Percentiles rank a stretch among this genome's conserved stretches.
phyloP scores from a whole-genome alignment of 352 stramenopile species.

The Phytophthora cryptogea region DNA sequence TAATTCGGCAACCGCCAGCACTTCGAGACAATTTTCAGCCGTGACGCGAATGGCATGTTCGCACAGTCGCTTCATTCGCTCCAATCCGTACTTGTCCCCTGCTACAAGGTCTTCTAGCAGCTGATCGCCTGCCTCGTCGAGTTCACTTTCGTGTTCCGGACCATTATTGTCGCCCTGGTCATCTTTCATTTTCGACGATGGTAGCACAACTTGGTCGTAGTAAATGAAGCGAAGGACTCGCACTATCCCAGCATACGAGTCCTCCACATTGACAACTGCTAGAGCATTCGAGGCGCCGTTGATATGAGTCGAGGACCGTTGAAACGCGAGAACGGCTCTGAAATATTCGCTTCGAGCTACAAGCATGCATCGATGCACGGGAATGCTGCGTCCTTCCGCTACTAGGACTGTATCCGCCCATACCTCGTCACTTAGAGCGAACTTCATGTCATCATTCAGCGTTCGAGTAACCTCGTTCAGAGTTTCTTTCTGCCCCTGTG shows the following conservation, averaged over 20 bases:
- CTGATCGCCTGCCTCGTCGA: slow-evolving; percentile 31
- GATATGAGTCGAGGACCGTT: slow-evolving; percentile 8
- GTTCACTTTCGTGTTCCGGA: background rate
- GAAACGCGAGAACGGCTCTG: slow-evolving; percentile 54
- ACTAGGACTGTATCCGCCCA: slow-evolving; percentile 64
- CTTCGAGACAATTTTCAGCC: slow-evolving; percentile 54
- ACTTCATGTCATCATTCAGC: slow-evolving; percentile 52
- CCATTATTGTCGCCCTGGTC: slow-evolving; percentile 1
- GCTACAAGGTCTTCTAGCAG: slow-evolving; percentile 77
- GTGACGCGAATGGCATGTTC: slow-evolving; percentile 58
- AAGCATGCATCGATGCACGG: slow-evolving; percentile 66
- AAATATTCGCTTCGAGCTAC: slow-evolving; percentile 75
- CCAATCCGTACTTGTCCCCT: slow-evolving; percentile 73
- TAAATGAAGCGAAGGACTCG: slow-evolving; percentile 82
- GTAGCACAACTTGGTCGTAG: slow-evolving; percentile 47
- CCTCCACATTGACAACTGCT: slow-evolving; percentile 53
- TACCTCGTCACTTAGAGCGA: slow-evolving; percentile 45
- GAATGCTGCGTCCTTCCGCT: slow-evolving; percentile 46
- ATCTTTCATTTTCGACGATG: background rate
- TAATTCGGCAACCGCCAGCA: slow-evolving; percentile 65
- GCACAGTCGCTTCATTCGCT: slow-evolving; percentile 69
- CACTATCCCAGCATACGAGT: slow-evolving; percentile 49
- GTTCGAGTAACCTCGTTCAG: slow-evolving; percentile 1
- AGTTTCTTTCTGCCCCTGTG: background rate
- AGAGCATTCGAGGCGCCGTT: background rate